These are phyloP conservation scores for Nakazawaea ernobii DNA, from an alignment of 805 yeast genomes.

Conservation along the genomic window DNA sequence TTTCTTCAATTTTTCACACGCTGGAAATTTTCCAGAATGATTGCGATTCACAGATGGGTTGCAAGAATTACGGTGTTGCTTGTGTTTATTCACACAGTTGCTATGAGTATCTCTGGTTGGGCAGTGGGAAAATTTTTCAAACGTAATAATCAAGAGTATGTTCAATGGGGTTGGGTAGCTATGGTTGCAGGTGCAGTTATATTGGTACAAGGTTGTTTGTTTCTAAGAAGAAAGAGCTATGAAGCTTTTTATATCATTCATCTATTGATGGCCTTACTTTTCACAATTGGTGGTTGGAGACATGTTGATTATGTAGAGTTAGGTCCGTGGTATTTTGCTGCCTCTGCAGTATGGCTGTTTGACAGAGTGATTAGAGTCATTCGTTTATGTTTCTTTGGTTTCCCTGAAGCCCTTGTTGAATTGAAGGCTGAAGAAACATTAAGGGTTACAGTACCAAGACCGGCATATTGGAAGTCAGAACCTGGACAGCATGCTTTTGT, in stretches of 20 bases:
- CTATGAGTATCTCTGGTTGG: constrained; percentile 22
- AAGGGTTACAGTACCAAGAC: constrained; percentile 40
- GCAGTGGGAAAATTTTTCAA: constrained; percentile 16
- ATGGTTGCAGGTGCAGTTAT: constrained; percentile 29
- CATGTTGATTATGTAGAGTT: constrained; percentile 20
- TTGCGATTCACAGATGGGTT: constrained; percentile 53
- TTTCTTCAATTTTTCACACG: constrained; percentile 55
- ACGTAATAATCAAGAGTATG: constrained; percentile 4
- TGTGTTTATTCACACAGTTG: constrained; percentile 38
- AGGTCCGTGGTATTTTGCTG: constrained; percentile 4
- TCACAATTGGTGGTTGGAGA: constrained; percentile 38
- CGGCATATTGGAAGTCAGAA: constrained; percentile 34
- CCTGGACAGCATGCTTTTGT: constrained; percentile 35
- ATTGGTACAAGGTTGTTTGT: constrained; percentile 35
- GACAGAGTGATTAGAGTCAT: constrained; percentile 30
- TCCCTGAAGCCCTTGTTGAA: constrained; percentile 29
- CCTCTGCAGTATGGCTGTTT: constrained; percentile 25
- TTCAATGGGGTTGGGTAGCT: constrained; percentile 23
- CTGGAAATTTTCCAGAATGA: constrained; percentile 49
- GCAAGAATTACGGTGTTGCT: constrained; percentile 38
- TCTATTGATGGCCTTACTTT: constrained; percentile 33
- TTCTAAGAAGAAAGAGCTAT: constrained; percentile 36
- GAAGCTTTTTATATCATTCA: constrained; percentile 35
- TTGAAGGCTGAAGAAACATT: constrained; percentile 40
- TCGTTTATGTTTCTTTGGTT: constrained; percentile 31